A percentile compares a stretch with the other conserved stretches of the same genome.
Conservation (phyloP, 305 asterid species). For the Ilex paraguariensis region DNA sequence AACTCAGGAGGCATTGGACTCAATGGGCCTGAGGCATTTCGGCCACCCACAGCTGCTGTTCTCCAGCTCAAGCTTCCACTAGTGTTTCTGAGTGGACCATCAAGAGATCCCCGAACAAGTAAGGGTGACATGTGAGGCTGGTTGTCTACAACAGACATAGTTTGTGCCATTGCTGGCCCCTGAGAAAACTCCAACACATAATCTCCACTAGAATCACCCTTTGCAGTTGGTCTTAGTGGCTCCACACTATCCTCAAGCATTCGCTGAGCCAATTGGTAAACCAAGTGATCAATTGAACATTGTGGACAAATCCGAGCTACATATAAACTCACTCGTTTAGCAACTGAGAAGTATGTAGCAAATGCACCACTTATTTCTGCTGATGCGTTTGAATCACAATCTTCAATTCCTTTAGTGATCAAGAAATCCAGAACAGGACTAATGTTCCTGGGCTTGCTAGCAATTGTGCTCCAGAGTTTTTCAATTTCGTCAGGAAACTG, state of each 20-base stretch:
- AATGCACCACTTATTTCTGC: conserved; percentile 99
- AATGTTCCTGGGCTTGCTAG: conserved; percentile 91
- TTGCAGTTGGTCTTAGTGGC: conserved; percentile 61
- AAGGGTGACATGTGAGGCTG: conserved; percentile 99
- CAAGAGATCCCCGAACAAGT: conserved; percentile 95
- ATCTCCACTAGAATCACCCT: conserved; percentile 67
- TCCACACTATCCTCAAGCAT: conserved; percentile 98
- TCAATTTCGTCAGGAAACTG: conserved; percentile 99
- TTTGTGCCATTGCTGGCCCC: conserved; percentile 79
- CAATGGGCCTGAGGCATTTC: conserved; percentile 98
- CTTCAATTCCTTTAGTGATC: conserved; percentile 98
- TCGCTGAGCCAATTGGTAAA: conserved; percentile 96
- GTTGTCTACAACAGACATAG: conserved; percentile 67
- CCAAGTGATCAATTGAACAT: conserved; percentile 97
- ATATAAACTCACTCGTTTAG: conserved; percentile 94
- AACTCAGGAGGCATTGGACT: conserved; percentile 95
- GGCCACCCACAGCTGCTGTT: conserved; percentile 92
- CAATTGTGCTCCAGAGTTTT: conserved; percentile 99
- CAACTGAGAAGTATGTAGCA: conserved; percentile 98
- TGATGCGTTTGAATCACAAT: conserved; percentile 99
- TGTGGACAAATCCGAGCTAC: conserved; percentile 98
- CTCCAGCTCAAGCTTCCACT: conserved; percentile 99
- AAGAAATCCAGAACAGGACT: conserved; percentile 96
- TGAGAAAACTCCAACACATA: conserved; percentile 89
- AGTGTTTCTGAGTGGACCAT: conserved; percentile 90